These are phyloP conservation scores for Lepiota brunneoincarnata DNA, from an alignment of 768 basidiomycete species.

Conservation along the genomic window DNA sequence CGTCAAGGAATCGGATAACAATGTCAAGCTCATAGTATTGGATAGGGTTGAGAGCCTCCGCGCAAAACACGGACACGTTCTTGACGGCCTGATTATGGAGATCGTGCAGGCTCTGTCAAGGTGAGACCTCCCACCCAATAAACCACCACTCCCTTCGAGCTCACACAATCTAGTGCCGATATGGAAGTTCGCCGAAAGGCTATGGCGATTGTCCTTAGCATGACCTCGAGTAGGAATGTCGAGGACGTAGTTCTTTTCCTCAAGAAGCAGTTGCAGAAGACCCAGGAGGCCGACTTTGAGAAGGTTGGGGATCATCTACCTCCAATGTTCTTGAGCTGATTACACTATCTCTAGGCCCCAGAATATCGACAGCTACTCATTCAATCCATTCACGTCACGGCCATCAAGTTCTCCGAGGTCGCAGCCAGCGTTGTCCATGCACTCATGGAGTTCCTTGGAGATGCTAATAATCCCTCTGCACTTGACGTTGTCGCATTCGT, in stretches of 20 bases:
- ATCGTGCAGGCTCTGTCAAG: conserved; percentile 87
- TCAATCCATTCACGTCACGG: conserved; percentile 94
- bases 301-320: conserved; percentile 52
- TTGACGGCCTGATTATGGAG: conserved; percentile 94
- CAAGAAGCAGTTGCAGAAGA: conserved; percentile 96
- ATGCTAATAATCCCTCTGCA: conserved; percentile 92
- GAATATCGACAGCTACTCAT: conserved; percentile 97
- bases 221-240: conserved; percentile 92
- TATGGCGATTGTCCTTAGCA: conserved; percentile 82
- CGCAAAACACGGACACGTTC: conserved; percentile 80
- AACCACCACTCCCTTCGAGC: background rate
- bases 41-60: conserved; percentile 84
- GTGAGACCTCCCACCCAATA: conserved; percentile 27
- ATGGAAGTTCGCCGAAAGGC: conserved; percentile 97
- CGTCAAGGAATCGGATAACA: conserved; percentile 96
- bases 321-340: background rate
- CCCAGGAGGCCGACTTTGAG: conserved; percentile 88
- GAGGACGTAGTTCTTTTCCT: conserved; percentile 96
- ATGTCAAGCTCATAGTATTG: conserved; percentile 96
- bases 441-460: conserved; percentile 91
- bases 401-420: conserved; percentile 95
- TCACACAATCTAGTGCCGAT: conserved; percentile 59
- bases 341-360: conserved; percentile 54
- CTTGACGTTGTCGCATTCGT: conserved; percentile 86
- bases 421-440: conserved; percentile 94